These are phyloP conservation scores for Leucoagaricus sp. DNA, from an alignment of 1,284 basidiomycete genomes.

Conservation along the genomic window DNA sequence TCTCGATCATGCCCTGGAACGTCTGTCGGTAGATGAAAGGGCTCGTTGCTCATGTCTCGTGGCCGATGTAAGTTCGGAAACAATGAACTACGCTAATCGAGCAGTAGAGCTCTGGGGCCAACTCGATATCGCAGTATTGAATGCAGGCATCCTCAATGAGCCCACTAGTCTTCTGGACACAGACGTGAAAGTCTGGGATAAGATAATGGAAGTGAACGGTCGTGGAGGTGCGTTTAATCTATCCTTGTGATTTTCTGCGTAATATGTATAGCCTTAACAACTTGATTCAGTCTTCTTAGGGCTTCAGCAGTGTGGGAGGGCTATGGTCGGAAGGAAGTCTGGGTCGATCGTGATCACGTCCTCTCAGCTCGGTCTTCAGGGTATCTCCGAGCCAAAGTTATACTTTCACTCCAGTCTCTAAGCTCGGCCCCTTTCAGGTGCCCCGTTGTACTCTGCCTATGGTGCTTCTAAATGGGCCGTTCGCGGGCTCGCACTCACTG, in stretches of 20 bases:
- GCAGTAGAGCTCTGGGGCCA: conserved; percentile 18
- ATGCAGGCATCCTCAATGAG: conserved; percentile 16
- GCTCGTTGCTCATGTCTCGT: conserved; percentile 9
- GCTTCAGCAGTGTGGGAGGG: conserved; percentile 18
- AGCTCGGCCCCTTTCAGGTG: conserved; percentile 7
- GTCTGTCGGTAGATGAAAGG: conserved; percentile 7
- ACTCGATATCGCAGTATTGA: conserved; percentile 19
- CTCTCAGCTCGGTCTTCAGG: conserved; percentile 20
- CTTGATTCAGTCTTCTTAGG: conserved; percentile 18
- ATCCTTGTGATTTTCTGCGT: background rate
- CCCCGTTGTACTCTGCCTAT: conserved; percentile 19
- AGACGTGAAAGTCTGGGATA: conserved; percentile 13
- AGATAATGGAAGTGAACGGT: conserved; percentile 19
- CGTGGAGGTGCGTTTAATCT: conserved; percentile 14
- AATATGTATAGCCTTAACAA: background rate
- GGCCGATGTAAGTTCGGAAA: conserved; percentile 19
- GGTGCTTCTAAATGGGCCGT: conserved; percentile 21
- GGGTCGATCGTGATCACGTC: conserved; percentile 20
- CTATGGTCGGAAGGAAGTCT: conserved; percentile 16
- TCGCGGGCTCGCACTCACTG: conserved; percentile 19
- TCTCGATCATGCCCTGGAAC: conserved; percentile 12
- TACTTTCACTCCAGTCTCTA: background rate
- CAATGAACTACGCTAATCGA: conserved; percentile 4
- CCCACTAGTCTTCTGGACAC: conserved; percentile 18
- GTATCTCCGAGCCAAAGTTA: background rate